Base-by-base conservation (phyloP, 2,329 filamentous ascomycete species). In the Knoxdaviesia capensis region DNA sequence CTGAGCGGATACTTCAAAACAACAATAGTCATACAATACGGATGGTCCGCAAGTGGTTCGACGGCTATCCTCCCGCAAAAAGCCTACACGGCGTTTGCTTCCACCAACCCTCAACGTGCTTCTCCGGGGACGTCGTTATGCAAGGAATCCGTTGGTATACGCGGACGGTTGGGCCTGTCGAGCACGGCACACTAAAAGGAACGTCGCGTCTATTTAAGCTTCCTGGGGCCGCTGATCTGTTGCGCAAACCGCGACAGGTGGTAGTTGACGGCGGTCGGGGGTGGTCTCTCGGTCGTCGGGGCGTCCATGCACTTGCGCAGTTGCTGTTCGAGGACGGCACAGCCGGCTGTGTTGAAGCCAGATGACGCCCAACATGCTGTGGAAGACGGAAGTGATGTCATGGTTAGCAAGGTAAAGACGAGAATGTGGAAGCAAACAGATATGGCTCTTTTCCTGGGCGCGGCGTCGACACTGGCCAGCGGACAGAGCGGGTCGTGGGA, bases 361-460 rank as follows among this genome's bases (percentile, higher is more conserved):
- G 77, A 71, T 3, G 82, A 87, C 1, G 83, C 83, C 83, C 83
- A 90, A 61, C 83, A 90, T 47, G 80, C 82, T 88, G 47, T 48
- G 35, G 6, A 20, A 32, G 20, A 9, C 32, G 29, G 36, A 31
- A 32, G 10, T 9, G 4, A 29, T 34, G 38, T 37, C 33, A 34
- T 37, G 41, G 11, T 36, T 37, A 34, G 29, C 34, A 3, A 35
- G 6, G 20, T 10, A 10, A 39, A 30, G 33, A n/a, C 8, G n/a
- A 5, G n/a, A 6, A 7, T 0, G 3, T 30, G n/a, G 36, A 6
- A 11, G 30, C 10, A 34, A 38, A 38, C 31, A 31, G 7, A n/a
- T 31, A 34, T 34, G 36, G 31, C 36, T 10, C 9, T 20, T 20
- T 40, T 30, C 29, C 34, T 8, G 20, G 30, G n/a, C 8, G 38